phyloP scores from a whole-genome alignment of 2,329 filamentous ascomycete species.

The Emmonsiellopsis sp. region DNA sequence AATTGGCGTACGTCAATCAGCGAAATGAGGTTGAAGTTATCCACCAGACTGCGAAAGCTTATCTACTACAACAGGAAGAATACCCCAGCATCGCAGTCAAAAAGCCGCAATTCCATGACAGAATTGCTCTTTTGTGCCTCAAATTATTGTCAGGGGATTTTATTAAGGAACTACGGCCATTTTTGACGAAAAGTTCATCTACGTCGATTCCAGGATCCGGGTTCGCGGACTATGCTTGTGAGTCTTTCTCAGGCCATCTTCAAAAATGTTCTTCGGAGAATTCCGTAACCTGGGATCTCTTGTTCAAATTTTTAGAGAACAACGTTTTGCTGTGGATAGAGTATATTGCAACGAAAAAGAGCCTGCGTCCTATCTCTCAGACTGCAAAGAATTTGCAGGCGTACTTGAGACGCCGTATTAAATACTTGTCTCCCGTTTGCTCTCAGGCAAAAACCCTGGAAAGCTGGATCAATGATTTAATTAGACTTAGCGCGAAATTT shows the following conservation, averaged over 20 bases:
- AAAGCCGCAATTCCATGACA: slow-evolving; percentile 18
- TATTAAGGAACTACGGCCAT: slow-evolving; percentile 23
- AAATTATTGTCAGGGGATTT: slow-evolving; percentile 20
- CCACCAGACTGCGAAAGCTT: slow-evolving; percentile 24
- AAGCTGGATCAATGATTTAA: slow-evolving; percentile 23
- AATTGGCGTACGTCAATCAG: slow-evolving; percentile 22
- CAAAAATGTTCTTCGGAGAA: slow-evolving; percentile 15
- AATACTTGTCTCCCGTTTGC: slow-evolving; percentile 3
- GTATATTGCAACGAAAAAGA: slow-evolving; percentile 15
- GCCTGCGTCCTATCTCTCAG: slow-evolving; percentile 16
- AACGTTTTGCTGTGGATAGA: slow-evolving; percentile 32
- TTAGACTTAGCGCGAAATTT: slow-evolving; percentile 25
- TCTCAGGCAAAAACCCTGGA: slow-evolving; percentile 17
- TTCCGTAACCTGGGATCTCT: slow-evolving; percentile 13
- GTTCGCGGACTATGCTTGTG: slow-evolving; percentile 19
- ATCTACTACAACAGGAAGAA: slow-evolving; percentile 15
- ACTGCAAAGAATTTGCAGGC: slow-evolving; percentile 23
- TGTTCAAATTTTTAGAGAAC: slow-evolving; percentile 22
- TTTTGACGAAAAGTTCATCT: slow-evolving; percentile 10
- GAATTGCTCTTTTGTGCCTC: slow-evolving; percentile 26
- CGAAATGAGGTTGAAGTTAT: slow-evolving; percentile 19
- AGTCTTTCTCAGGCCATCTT: slow-evolving; percentile 27
- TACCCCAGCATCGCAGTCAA: slow-evolving; percentile 21
- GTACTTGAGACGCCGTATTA: slow-evolving; percentile 14
- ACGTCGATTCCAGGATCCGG: neutral